Conservation (phyloP, 2,329 filamentous ascomycete species). For the Nothomitra cinnamomea region DNA sequence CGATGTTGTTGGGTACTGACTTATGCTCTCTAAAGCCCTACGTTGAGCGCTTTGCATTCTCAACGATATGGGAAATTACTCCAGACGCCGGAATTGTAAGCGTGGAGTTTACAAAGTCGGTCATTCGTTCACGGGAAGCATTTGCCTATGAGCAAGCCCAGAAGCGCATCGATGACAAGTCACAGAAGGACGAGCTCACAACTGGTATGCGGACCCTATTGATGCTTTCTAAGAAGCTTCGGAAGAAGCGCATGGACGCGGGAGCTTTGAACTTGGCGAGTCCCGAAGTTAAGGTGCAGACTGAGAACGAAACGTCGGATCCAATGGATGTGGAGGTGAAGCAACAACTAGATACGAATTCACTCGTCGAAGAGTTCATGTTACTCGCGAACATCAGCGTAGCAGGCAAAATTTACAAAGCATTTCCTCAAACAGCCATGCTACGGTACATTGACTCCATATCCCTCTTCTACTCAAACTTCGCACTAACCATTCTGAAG, state of each 20-base stretch:
- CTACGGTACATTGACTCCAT: conserved; percentile 37
- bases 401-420: conserved; percentile 72
- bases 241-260: conserved; percentile 89
- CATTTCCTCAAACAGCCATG: conserved; percentile 89
- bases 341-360: conserved; percentile 85
- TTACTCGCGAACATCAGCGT: conserved; percentile 93
- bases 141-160: conserved; percentile 98
- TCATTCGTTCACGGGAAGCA: conserved; percentile 89
- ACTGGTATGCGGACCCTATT: conserved; percentile 75
- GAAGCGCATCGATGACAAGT: conserved; percentile 74
- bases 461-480: background rate
- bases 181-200: conserved; percentile 78
- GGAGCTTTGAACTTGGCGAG: conserved; percentile 89
- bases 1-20: conserved; percentile 87
- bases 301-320: conserved; percentile 89
- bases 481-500: conserved; percentile 3
- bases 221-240: conserved; percentile 78
- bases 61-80: conserved; percentile 76
- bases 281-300: conserved; percentile 93
- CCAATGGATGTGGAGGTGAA: conserved; percentile 95
- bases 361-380: conserved; percentile 98
- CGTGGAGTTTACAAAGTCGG: conserved; percentile 87
- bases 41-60: conserved; percentile 85
- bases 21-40: conserved; percentile 94
- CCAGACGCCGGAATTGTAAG: conserved; percentile 70